Evolutionary conservation across 352 stramenopile species (phyloP).

Genomic region (Globisporangium acanthophoron): DNA sequence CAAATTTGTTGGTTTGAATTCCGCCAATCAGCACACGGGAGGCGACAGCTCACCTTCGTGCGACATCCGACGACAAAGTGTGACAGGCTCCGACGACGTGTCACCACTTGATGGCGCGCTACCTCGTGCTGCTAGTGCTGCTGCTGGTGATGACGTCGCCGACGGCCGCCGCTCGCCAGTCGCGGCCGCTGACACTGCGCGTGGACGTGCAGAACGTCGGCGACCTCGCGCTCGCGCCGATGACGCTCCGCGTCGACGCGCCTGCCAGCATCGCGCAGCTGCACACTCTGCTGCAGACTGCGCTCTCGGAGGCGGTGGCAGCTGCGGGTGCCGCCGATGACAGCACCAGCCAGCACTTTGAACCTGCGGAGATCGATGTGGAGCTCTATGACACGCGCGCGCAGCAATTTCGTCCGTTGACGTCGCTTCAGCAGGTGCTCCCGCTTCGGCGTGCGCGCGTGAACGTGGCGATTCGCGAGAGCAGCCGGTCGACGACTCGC

Average conservation of each 20-base stretch:
- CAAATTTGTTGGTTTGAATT: constrained; percentile 8
- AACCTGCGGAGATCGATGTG: constrained; percentile 20
- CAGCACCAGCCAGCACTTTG: background rate
- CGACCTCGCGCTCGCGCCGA: background rate
- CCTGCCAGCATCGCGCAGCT: constrained; percentile 6
- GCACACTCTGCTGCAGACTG: constrained; percentile 1
- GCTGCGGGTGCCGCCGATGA: background rate
- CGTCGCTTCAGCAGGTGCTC: constrained; percentile 22
- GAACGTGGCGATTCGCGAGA: constrained; percentile 28
- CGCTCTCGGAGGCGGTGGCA: background rate
- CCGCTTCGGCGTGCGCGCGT: constrained; percentile 23
- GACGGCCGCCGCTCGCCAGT: background rate
- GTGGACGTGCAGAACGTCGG: constrained; percentile 15
- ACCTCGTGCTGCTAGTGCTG: background rate
- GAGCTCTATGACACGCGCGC: constrained; percentile 34
- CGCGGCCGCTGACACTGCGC: constrained; percentile 8
- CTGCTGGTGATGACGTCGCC: background rate
- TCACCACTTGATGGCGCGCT: constrained; percentile 8
- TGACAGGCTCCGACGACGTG: too few relatives aligned
- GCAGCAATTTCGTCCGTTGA: constrained; percentile 27
- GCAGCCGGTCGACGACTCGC: constrained; percentile 10
- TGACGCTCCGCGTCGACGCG: constrained; percentile 7
- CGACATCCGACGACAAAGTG: background rate
- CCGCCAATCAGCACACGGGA: constrained; percentile 24
- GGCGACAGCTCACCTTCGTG: background rate